Percentiles rank a stretch among this genome's conserved stretches.
Conservation (phyloP, 2,329 filamentous ascomycete genomes). For the Geosmithia flava region DNA sequence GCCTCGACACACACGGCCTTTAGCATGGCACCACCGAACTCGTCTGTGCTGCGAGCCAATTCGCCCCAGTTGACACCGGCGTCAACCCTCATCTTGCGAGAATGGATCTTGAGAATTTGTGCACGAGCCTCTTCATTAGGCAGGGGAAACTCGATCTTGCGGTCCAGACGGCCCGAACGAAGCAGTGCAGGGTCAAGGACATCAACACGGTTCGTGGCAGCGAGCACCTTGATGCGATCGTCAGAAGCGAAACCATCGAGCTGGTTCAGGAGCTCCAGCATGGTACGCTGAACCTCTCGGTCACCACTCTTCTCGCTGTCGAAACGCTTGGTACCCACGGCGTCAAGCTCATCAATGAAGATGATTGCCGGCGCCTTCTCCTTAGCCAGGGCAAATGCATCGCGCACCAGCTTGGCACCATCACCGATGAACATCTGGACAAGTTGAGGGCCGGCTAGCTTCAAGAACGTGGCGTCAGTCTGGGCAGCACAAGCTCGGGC, state of each 20-base stretch:
- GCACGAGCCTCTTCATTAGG: constrained; percentile 96
- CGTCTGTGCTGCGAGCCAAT: constrained; percentile 89
- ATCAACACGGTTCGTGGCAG: constrained; percentile 88
- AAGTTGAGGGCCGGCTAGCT: constrained; percentile 91
- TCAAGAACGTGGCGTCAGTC: constrained; percentile 96
- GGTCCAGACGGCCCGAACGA: constrained; percentile 81
- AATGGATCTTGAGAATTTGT: constrained; percentile 96
- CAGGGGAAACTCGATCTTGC: constrained; percentile 96
- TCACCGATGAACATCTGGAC: constrained; percentile 99
- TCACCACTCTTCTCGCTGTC: constrained; percentile 98
- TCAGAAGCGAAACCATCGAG: constrained; percentile 96
- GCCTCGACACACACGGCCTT: constrained; percentile 99
- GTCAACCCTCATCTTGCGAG: constrained; percentile 95
- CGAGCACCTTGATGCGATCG: constrained; percentile 91
- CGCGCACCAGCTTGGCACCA: constrained; percentile 91
- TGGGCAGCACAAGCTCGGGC: constrained; percentile 94
- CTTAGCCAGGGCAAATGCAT: constrained; percentile 95
- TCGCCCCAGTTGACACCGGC: constrained; percentile 92
- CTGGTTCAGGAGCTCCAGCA: constrained; percentile 98
- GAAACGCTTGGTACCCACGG: constrained; percentile 97
- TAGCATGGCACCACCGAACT: constrained; percentile 94
- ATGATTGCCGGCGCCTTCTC: constrained; percentile 99
- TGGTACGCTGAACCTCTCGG: constrained; percentile 93
- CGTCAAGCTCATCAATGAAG: constrained; percentile 97
- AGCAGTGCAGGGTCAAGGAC: constrained; percentile 86